A percentile compares a stretch with the other conserved stretches of the same genome.
phyloP scores from a whole-genome alignment of 208 protist genomes.

The Leishmania aethiopica region DNA sequence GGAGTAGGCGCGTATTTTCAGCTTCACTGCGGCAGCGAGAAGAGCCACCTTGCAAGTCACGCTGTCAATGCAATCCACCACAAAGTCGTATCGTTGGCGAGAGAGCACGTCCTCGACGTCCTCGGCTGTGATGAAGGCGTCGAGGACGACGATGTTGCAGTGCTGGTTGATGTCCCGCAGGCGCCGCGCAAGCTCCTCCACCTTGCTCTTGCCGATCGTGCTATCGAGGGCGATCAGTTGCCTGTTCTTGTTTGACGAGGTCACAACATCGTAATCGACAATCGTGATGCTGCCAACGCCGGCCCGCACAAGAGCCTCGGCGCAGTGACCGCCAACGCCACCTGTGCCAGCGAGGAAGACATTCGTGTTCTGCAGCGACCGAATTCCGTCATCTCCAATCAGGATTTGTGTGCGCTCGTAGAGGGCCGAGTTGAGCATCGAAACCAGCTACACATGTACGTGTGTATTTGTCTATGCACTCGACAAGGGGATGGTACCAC shows the following conservation, averaged over 20 bases:
- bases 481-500: neutral
- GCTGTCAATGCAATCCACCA: constrained; percentile 93
- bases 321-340: constrained; percentile 89
- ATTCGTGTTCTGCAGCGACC: constrained; percentile 55
- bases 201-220: constrained; percentile 89
- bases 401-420: constrained; percentile 89
- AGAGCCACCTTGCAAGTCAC: constrained; percentile 88
- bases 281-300: constrained; percentile 90
- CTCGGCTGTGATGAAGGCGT: constrained; percentile 66
- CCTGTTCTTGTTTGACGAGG: constrained; percentile 89
- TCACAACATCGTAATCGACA: constrained; percentile 89
- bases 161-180: constrained; percentile 82
- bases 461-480: neutral
- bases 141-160: constrained; percentile 72
- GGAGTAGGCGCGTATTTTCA: constrained; percentile 66
- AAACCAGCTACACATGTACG: neutral
- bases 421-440: constrained; percentile 75
- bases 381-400: constrained; percentile 77
- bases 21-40: constrained; percentile 57
- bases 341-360: constrained; percentile 86
- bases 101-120: constrained; percentile 77
- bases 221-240: constrained; percentile 90
- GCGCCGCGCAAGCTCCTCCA: constrained; percentile 69
- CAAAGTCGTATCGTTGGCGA: constrained; percentile 77
- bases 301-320: constrained; percentile 83